These are phyloP conservation scores for Cavenderia fasciculata DNA, from an alignment of 78 protist species.

Conservation along the genomic window DNA sequence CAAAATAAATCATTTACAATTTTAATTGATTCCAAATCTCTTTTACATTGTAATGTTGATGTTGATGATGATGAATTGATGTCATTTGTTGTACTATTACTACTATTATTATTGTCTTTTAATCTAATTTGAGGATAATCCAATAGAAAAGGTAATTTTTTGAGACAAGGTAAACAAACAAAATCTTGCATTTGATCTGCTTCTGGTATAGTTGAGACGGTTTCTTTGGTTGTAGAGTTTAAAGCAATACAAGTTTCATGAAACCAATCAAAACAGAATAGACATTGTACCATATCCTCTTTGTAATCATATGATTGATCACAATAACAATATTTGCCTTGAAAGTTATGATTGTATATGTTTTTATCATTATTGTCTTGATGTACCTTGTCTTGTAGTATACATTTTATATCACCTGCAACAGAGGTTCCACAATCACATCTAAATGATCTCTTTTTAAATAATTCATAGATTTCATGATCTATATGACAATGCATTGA, in stretches of 20 bases:
- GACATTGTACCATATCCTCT: conserved; percentile 76
- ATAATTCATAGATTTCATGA: conserved; percentile 71
- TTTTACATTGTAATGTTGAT: conserved; percentile 10
- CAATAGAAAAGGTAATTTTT: conserved; percentile 7
- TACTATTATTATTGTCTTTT: background rate
- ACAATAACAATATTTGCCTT: conserved; percentile 77
- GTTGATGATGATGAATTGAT: background rate
- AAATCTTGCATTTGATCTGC: conserved; percentile 39
- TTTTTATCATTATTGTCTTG: background rate
- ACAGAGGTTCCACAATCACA: conserved; percentile 81
- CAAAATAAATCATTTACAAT: conserved; percentile 38
- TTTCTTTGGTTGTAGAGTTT: conserved; percentile 11
- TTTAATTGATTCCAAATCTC: background rate
- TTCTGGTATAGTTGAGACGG: conserved; percentile 5
- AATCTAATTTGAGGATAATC: conserved; percentile 24
- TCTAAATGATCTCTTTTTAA: conserved; percentile 64
- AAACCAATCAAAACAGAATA: conserved; percentile 74
- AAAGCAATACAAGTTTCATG: conserved; percentile 67
- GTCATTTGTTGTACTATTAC: background rate
- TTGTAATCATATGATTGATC: conserved; percentile 43
- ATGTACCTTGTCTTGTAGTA: conserved; percentile 11
- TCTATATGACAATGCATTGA: conserved; percentile 73
- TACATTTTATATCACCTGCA: background rate
- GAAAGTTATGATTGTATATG: conserved; percentile 61
- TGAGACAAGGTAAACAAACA: conserved; percentile 33